These are phyloP conservation scores for Malus hybrid DNA, from an alignment of 331 rosid genomes.

Conservation along the genomic window DNA sequence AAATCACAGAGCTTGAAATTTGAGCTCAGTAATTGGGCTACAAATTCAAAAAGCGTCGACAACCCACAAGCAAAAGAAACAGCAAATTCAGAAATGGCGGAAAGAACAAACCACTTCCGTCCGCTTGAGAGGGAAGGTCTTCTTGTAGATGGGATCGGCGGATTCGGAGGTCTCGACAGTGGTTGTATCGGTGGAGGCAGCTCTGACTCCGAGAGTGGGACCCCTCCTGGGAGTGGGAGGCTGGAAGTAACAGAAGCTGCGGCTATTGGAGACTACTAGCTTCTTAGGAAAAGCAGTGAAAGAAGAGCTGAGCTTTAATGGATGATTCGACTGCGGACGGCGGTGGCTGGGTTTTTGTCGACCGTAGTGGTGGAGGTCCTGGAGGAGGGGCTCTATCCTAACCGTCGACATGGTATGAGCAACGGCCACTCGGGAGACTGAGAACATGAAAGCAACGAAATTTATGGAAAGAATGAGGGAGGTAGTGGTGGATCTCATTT, in stretches of 20 bases:
- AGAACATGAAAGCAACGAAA: background rate
- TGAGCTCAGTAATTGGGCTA: background rate
- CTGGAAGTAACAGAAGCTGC: conserved; percentile 33
- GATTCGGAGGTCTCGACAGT: conserved; percentile 37
- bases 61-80: background rate
- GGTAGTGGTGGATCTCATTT: background rate
- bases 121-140: conserved; percentile 47
- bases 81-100: background rate
- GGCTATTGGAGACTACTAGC: conserved; percentile 16
- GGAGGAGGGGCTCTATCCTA: conserved; percentile 31
- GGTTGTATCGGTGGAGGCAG: conserved; percentile 34
- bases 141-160: conserved; percentile 22
- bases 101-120: conserved; percentile 42
- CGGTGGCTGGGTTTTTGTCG: conserved; percentile 10
- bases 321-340: conserved; percentile 21
- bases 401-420: conserved; percentile 45
- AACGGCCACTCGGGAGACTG: background rate
- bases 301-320: conserved; percentile 18
- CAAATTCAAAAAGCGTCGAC: background rate
- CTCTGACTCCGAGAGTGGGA: conserved; percentile 22
- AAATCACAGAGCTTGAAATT: background rate
- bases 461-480: background rate
- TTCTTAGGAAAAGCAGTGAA: conserved; percentile 19
- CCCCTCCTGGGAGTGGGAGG: conserved; percentile 10
- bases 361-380: conserved; percentile 14